These are phyloP conservation scores for Protomyces inouyei DNA, from an alignment of 1,139 yeast genomes.

Conservation along the genomic window DNA sequence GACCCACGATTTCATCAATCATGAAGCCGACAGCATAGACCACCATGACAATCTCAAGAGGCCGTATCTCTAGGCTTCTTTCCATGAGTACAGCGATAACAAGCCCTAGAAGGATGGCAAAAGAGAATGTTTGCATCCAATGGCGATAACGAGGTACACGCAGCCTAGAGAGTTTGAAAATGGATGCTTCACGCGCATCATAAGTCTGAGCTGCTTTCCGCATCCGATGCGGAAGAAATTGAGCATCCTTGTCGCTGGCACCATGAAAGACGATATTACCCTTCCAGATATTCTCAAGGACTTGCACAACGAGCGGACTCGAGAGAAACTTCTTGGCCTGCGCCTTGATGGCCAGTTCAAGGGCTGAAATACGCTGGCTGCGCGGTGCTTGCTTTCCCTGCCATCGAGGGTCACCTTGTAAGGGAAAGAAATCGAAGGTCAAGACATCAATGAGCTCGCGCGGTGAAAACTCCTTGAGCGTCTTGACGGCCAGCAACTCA, in stretches of 20 bases:
- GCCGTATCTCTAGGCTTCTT: constrained; percentile 32
- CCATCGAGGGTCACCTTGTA: constrained; percentile 30
- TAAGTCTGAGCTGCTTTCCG: constrained; percentile 42
- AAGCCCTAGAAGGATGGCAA: constrained; percentile 38
- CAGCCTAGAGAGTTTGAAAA: constrained; percentile 41
- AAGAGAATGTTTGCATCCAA: constrained; percentile 43
- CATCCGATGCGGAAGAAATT: constrained; percentile 38
- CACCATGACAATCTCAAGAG: constrained; percentile 38
- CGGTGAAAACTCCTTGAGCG: constrained; percentile 50
- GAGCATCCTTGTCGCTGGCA: constrained; percentile 40
- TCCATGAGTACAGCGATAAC: constrained; percentile 39
- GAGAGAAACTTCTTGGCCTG: constrained; percentile 54
- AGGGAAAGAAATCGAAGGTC: constrained; percentile 43
- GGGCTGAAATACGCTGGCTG: constrained; percentile 48
- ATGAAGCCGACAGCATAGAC: constrained; percentile 42
- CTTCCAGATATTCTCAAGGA: constrained; percentile 52
- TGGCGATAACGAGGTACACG: constrained; percentile 44
- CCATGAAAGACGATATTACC: constrained; percentile 48
- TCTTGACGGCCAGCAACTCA: constrained; percentile 52
- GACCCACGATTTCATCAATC: constrained; percentile 41
- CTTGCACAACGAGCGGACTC: constrained; percentile 53
- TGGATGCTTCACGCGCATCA: constrained; percentile 40
- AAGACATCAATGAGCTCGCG: constrained; percentile 46
- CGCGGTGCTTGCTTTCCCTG: constrained; percentile 27
- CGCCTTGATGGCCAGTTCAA: constrained; percentile 53